Conservation (phyloP, 106 monocot genomes). For the Narthecium ossifragum region DNA sequence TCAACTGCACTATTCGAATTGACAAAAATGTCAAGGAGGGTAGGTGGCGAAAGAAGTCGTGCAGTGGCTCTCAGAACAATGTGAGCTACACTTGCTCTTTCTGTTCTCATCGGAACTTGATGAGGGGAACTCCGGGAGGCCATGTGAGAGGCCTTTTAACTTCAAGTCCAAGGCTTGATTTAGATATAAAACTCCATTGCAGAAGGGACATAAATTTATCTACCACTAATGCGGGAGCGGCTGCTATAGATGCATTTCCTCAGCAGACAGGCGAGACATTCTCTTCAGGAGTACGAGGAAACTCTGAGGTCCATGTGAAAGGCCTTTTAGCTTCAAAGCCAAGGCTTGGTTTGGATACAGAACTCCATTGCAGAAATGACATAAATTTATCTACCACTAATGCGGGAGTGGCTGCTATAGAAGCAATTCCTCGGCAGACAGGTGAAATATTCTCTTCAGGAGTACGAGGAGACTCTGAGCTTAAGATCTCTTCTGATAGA, state of each 20-base stretch:
- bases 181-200: background rate
- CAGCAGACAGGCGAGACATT: background rate
- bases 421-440: background rate
- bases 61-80: slow-evolving; percentile 22
- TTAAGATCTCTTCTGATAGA: too few species aligned
- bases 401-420: background rate
- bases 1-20: slow-evolving; percentile 54
- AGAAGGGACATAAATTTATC: background rate
- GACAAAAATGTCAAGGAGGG: slow-evolving; percentile 27
- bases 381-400: background rate
- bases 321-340: too few species aligned
- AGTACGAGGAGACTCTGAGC: background rate
- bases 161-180: slow-evolving; percentile 7
- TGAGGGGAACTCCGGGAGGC: slow-evolving; percentile 34
- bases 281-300: background rate
- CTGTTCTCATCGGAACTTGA: slow-evolving; percentile 41
- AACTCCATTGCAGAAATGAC: too few species aligned
- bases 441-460: background rate
- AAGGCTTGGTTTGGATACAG: too few species aligned
- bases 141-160: slow-evolving; percentile 25
- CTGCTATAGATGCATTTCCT: background rate
- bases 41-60: slow-evolving; percentile 14
- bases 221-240: background rate
- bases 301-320: background rate
- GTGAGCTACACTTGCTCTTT: slow-evolving; percentile 43